Conservation (phyloP, 2,329 filamentous ascomycete species). For the Xylariaceae sp. region DNA sequence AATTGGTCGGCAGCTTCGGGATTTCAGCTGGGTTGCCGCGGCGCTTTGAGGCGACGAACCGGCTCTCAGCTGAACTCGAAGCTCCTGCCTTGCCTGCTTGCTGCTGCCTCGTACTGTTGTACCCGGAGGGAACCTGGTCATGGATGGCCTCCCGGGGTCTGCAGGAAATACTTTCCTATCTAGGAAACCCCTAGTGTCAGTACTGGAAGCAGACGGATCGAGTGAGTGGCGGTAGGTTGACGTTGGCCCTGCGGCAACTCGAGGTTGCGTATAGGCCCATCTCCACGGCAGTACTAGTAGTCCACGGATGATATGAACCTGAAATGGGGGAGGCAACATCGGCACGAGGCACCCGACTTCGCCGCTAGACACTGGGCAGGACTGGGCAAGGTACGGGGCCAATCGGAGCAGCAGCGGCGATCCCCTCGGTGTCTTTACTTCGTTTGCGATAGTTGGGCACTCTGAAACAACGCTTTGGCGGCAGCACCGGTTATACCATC, state of each 20-base stretch:
- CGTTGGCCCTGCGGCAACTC: background rate
- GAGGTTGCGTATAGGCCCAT: too few species aligned
- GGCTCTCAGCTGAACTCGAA: too few species aligned
- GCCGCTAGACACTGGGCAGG: too few species aligned
- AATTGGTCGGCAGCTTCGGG: background rate
- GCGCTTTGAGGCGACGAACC: slow-evolving; percentile 14
- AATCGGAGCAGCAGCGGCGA: slow-evolving; percentile 23
- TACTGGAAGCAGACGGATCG: background rate
- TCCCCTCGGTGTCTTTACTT: slow-evolving; percentile 24
- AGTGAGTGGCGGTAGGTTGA: background rate
- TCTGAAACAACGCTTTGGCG: slow-evolving; percentile 22
- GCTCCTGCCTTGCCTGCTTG: slow-evolving; percentile 11
- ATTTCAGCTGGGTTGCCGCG: slow-evolving; percentile 7
- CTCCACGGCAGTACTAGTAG: background rate
- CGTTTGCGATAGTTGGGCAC: slow-evolving; percentile 17
- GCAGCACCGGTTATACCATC: slow-evolving; percentile 16
- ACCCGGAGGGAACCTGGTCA: too few species aligned
- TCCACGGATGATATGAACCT: background rate
- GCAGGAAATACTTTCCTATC: slow-evolving; percentile 20
- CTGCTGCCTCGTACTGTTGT: too few species aligned
- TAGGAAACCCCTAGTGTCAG: slow-evolving; percentile 2
- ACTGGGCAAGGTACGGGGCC: slow-evolving; percentile 1
- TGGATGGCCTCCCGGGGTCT: too few species aligned
- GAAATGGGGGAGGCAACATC: too few species aligned
- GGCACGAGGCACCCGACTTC: background rate